Conservation (phyloP, 805 yeast genomes). For the Wickerhamomyces xylosicus region DNA sequence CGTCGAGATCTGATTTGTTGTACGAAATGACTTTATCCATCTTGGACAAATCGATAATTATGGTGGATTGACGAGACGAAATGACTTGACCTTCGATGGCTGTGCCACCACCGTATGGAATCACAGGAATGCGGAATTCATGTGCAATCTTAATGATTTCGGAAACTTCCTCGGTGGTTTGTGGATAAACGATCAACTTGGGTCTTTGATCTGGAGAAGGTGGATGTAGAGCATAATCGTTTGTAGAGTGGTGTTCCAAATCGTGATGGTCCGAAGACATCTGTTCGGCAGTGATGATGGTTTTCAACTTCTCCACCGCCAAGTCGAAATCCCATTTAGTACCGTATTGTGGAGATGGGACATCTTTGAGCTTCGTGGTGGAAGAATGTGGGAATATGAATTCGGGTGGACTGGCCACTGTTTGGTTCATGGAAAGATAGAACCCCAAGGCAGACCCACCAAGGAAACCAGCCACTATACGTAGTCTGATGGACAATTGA, state of each 20-base stretch:
- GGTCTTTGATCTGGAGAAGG: constrained; percentile 56
- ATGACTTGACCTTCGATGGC: constrained; percentile 77
- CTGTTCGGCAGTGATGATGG: constrained; percentile 25
- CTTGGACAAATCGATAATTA: constrained; percentile 43
- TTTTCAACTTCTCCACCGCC: constrained; percentile 18
- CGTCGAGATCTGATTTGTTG: constrained; percentile 67
- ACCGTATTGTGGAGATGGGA: constrained; percentile 49
- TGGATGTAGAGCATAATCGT: constrained; percentile 38
- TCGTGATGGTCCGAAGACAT: constrained; percentile 34
- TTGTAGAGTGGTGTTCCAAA: constrained; percentile 34
- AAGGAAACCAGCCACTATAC: constrained; percentile 10
- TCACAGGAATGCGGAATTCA: constrained; percentile 55
- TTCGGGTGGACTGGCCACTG: constrained; percentile 14
- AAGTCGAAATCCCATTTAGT: constrained; percentile 20
- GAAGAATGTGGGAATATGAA: constrained; percentile 23
- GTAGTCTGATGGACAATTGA: too few species aligned
- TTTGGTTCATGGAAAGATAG: constrained; percentile 17
- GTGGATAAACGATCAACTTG: constrained; percentile 48
- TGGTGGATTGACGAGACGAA: constrained; percentile 57
- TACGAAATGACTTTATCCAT: too few species aligned
- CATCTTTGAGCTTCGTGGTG: constrained; percentile 35
- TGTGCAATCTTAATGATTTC: constrained; percentile 50
- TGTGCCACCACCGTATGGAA: constrained; percentile 75
- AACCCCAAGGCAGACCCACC: constrained; percentile 14
- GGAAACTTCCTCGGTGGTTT: constrained; percentile 59